Evolutionary conservation across 2,329 filamentous ascomycete genomes (phyloP), one percentile per base, ranked within the genome.

Genomic region (Colletotrichum abscissum): DNA sequence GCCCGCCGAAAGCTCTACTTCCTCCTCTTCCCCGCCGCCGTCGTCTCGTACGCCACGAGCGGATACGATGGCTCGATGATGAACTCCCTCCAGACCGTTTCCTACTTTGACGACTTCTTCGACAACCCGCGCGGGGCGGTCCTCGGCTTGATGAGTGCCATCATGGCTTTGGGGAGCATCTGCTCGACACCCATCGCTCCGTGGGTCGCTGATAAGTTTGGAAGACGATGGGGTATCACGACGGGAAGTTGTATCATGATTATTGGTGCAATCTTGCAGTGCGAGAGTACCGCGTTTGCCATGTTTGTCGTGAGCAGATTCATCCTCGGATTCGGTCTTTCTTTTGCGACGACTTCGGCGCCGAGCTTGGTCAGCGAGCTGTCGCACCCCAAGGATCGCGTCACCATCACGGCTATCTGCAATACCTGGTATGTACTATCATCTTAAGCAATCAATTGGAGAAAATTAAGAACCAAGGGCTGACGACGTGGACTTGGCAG

Each of bases 231-330:
- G 75, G 80, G 77, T 16, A 81, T 83, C 22, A 78, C 78, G 2
- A 74, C 78, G 0, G 81, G 81, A 0, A 79, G 77, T 22, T 71
- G 79, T 0, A 80, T 83, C 16, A 81, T 81, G 76, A 79, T 81
- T 33, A 52, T 76, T 3, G 81, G 81, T 12, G 80, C 78, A 0
- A 75, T 80, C 19, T 33, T 84, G 0, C 82, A 84, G 63, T 78
- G 78, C 60, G 69, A 68, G 64, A 74, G 72, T 28, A 63, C 69
- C 0, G 65, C 65, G 8, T 63, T 81, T 71, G 87, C 80, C 63
- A 82, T 89, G 88, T 90, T 89, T 76, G 84, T 90, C 46, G 81
- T 87, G 7, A 84, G 87, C 28, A 84, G 88, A 68, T 86, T 88
- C 68, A 78, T 90, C 16, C 82, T 90, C 9, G 89, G 89, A 2